Evolutionary conservation across 805 yeast species (phyloP).

Genomic region (Monosporozyma servazzii): DNA sequence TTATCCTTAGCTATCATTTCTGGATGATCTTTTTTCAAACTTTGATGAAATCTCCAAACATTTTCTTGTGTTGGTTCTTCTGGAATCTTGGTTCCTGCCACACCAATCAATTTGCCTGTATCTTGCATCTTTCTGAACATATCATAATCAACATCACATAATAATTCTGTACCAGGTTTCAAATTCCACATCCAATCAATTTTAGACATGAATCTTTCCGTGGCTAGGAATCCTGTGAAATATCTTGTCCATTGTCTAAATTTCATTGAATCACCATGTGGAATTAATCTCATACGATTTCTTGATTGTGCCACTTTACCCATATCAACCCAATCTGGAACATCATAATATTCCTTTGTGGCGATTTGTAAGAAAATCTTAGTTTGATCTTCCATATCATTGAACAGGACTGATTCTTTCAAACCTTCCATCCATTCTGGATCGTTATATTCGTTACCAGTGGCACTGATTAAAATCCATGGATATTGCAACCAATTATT

Average conservation of each 20-base stretch:
- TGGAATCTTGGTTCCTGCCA: slow-evolving; percentile 59
- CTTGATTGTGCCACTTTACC: slow-evolving; percentile 55
- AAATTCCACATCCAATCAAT: slow-evolving; percentile 86
- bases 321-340: slow-evolving; percentile 68
- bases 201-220: slow-evolving; percentile 49
- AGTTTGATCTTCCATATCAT: slow-evolving; percentile 33
- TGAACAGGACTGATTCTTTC: not conserved
- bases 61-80: slow-evolving; percentile 65
- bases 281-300: slow-evolving; percentile 46
- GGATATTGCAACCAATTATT: slow-evolving; percentile 69
- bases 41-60: slow-evolving; percentile 49
- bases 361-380: slow-evolving; percentile 24
- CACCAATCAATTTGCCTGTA: slow-evolving; percentile 58
- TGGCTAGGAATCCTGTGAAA: slow-evolving; percentile 69
- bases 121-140: slow-evolving; percentile 68
- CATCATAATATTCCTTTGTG: slow-evolving; percentile 43
- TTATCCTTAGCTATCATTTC: slow-evolving; percentile 47
- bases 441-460: slow-evolving; percentile 58
- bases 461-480: slow-evolving; percentile 69
- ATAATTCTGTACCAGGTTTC: slow-evolving; percentile 67
- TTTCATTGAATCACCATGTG: slow-evolving; percentile 63
- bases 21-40: slow-evolving; percentile 46
- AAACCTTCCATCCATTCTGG: not conserved
- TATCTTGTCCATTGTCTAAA: slow-evolving; percentile 82
- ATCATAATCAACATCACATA: slow-evolving; percentile 69